These are phyloP conservation scores for Zygotorulaspora danielsina DNA, from an alignment of 805 yeast species.

Conservation along the genomic window DNA sequence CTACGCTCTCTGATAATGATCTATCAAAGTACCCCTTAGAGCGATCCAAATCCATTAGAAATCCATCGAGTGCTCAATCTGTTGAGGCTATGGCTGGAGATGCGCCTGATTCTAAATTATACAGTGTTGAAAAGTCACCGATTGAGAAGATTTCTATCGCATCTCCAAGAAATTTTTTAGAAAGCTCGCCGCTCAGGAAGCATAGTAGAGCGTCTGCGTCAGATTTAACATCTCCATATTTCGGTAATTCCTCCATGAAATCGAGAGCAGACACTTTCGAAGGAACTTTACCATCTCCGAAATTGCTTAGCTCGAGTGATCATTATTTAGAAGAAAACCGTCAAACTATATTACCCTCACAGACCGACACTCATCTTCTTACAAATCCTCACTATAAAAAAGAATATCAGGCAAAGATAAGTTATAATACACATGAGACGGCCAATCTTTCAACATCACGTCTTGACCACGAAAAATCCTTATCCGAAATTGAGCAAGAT, in stretches of 20 bases:
- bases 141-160: not conserved
- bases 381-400: no score
- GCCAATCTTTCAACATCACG: not conserved
- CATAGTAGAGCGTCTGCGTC: constrained; percentile 1
- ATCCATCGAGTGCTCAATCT: not conserved
- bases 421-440: not conserved
- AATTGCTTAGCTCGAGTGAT: not conserved
- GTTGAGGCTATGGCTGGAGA: not conserved
- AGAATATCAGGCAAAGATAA: not conserved
- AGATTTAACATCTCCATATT: constrained; percentile 15
- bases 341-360: not conserved
- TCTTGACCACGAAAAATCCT: not conserved
- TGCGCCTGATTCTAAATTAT: not conserved
- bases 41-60: not conserved
- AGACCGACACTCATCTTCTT: not conserved
- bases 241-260: constrained; percentile 11
- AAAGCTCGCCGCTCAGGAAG: constrained; percentile 19
- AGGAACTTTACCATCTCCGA: not conserved
- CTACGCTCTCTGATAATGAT: not conserved
- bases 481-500: constrained; percentile 23
- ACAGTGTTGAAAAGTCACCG: not conserved
- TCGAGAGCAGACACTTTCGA: constrained; percentile 6
- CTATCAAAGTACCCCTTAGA: no score
- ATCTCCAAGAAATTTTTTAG: constrained; percentile 9
- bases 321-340: not conserved